These are phyloP conservation scores for Alternaria brassicicola DNA, from an alignment of 2,329 filamentous ascomycete genomes.

Conservation along the genomic window DNA sequence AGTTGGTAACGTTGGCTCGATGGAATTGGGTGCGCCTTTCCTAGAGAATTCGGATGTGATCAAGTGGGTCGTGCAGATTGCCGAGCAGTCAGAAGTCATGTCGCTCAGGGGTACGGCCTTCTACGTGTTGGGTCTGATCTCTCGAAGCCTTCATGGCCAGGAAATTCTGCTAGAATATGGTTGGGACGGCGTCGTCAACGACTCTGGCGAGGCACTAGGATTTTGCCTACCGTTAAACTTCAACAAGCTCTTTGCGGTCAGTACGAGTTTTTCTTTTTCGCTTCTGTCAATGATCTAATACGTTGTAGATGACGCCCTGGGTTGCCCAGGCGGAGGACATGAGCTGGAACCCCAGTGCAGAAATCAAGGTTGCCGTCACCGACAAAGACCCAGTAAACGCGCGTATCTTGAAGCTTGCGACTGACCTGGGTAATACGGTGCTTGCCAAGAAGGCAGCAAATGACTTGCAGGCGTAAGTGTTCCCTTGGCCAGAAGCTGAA, in stretches of 20 bases:
- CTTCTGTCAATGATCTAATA: constrained; percentile 20
- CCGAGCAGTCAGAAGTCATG: constrained; percentile 86
- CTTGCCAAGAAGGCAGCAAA: constrained; percentile 84
- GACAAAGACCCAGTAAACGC: constrained; percentile 68
- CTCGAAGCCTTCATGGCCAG: constrained; percentile 86
- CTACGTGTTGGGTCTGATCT: constrained; percentile 92
- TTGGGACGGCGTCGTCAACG: constrained; percentile 90
- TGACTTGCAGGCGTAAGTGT: constrained; percentile 69
- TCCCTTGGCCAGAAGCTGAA: background rate
- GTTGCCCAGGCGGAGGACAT: constrained; percentile 37
- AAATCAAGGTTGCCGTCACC: constrained; percentile 63
- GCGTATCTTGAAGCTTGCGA: constrained; percentile 81
- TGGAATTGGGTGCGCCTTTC: constrained; percentile 95
- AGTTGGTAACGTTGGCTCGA: constrained; percentile 95
- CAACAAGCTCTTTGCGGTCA: constrained; percentile 75
- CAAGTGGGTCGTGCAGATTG: constrained; percentile 83
- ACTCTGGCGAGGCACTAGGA: constrained; percentile 80
- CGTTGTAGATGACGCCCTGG: constrained; percentile 48
- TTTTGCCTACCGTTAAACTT: constrained; percentile 85
- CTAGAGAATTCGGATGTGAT: constrained; percentile 90
- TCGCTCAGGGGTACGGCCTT: constrained; percentile 94
- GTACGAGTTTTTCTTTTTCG: constrained; percentile 2
- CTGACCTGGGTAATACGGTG: constrained; percentile 91
- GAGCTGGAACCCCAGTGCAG: constrained; percentile 40
- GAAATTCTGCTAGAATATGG: constrained; percentile 88